Conservation (phyloP, 2,329 filamentous ascomycete genomes). For the Colletotrichum coccodes region DNA sequence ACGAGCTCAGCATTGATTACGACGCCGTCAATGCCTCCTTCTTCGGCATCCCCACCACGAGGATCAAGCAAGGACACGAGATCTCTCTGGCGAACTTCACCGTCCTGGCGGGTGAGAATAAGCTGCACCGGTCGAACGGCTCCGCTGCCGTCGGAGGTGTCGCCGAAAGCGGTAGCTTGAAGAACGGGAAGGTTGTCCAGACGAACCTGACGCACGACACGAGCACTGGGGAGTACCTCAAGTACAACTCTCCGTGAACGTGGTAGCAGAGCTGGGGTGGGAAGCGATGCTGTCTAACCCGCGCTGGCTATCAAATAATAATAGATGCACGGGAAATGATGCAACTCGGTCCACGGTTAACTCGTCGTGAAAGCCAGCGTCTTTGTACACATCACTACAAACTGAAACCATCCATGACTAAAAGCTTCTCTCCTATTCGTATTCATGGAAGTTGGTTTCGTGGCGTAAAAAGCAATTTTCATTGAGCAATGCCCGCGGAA, state of each 20-base stretch:
- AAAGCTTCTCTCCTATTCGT: background rate
- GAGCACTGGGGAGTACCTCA: slow-evolving; percentile 12
- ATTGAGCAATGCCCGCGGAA: background rate
- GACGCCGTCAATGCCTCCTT: slow-evolving; percentile 70
- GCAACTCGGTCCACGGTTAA: too few species aligned
- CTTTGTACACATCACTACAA: too few species aligned
- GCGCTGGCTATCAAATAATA: too few species aligned
- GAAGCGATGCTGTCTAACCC: background rate
- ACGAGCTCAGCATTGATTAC: slow-evolving; percentile 68
- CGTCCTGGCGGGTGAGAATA: slow-evolving; percentile 70
- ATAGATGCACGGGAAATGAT: too few species aligned
- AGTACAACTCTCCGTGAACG: slow-evolving; percentile 2
- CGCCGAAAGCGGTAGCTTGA: slow-evolving; percentile 65
- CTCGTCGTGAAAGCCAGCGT: too few species aligned
- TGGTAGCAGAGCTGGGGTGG: too few species aligned
- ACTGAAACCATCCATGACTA: background rate
- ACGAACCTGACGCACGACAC: slow-evolving; percentile 62
- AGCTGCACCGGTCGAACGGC: slow-evolving; percentile 51
- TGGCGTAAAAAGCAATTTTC: background rate
- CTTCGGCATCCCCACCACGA: slow-evolving; percentile 65
- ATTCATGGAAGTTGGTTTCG: background rate
- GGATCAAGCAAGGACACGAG: slow-evolving; percentile 70
- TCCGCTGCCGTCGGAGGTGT: slow-evolving; percentile 48
- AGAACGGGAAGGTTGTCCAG: slow-evolving; percentile 52
- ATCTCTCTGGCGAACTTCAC: slow-evolving; percentile 77